Percentiles rank a stretch among this genome's conserved stretches.
Conservation (phyloP, 208 protist species). For the Naegleria gruberi region DNA sequence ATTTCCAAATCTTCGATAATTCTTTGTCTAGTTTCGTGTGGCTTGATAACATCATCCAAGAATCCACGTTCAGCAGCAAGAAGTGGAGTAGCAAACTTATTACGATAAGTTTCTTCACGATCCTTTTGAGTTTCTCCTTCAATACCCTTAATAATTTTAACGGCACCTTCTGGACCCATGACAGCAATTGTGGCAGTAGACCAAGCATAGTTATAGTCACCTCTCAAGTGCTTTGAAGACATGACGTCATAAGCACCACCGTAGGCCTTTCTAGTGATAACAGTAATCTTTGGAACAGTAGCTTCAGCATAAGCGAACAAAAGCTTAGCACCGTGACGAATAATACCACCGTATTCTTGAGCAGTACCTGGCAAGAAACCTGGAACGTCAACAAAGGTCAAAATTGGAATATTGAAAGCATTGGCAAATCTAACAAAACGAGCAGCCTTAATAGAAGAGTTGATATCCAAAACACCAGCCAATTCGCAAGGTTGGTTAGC, state of each 20-base stretch:
- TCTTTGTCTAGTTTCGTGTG: conserved; percentile 59
- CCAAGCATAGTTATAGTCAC: conserved; percentile 89
- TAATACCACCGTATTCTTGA: conserved; percentile 84
- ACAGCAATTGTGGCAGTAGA: conserved; percentile 59
- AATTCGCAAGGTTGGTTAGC: conserved; percentile 84
- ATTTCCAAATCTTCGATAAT: conserved; percentile 84
- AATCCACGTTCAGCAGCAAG: conserved; percentile 76
- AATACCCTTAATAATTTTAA: conserved; percentile 77
- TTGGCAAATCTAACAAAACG: conserved; percentile 92
- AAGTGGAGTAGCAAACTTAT: conserved; percentile 76
- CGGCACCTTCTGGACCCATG: conserved; percentile 87
- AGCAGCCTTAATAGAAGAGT: conserved; percentile 70
- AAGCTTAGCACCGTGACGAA: conserved; percentile 91
- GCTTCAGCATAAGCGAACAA: conserved; percentile 94
- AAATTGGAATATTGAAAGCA: conserved; percentile 90
- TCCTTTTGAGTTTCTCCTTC: conserved; percentile 46
- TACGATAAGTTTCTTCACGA: conserved; percentile 60
- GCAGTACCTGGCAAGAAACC: conserved; percentile 86
- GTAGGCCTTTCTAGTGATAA: conserved; percentile 92
- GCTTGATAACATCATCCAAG: conserved; percentile 85
- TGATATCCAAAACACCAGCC: conserved; percentile 85
- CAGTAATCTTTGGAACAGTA: conserved; percentile 87
- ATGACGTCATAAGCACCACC: conserved; percentile 93
- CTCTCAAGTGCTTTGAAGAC: conserved; percentile 83
- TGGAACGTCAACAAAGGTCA: conserved; percentile 92